Base-by-base conservation (phyloP, 805 yeast species). In the Torulaspora maleeae region DNA sequence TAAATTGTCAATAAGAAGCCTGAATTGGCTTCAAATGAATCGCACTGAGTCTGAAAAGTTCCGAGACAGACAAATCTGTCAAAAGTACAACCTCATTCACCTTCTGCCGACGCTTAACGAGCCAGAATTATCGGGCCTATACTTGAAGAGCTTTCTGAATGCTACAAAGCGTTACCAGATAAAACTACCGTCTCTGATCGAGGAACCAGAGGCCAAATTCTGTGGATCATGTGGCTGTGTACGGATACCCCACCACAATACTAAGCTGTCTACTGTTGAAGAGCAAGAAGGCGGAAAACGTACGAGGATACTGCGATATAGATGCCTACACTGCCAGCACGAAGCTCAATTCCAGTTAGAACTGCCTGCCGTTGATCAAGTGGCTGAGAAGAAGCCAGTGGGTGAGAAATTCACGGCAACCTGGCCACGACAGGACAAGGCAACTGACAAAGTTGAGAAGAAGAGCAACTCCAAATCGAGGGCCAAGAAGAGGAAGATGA, bases 401-500 rank as follows among this genome's bases (percentile, higher is more conserved):
- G 19, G 10, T n/a, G 47, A 36, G 20, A 32, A 17, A 28, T 59
- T 57, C 35, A 59, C 54, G 8, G 67, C 67, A 1, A 51, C 45
- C 27, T 61, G 67, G 67, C 58, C 61, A 4, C 38, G 33, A 28
- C 10, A 45, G 43, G 41, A 39, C 25, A 17, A 36, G 29, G 22
- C 8, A 13, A 32, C 34, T 28, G 34, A 16, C 12, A 43, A 45
- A 20, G 35, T 40, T 16, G 41, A 44, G 32, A 38, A 50, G 48
- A 53, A 53, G 16, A 51, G 47, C 38, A 29, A 47, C 16, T 66
- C 71, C 1, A 72, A 69, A 51, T 68, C 67, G 17, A 60, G 76
- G 37, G 66, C 72, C 13, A 77, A 75, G 55, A 76, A 74, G 60
- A 63, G 77, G 37, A 76, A 74, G 56, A 66, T 66, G 55, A 73